phyloP scores from a whole-genome alignment of 768 basidiomycete species.

The Cystobasidium onofrii region DNA sequence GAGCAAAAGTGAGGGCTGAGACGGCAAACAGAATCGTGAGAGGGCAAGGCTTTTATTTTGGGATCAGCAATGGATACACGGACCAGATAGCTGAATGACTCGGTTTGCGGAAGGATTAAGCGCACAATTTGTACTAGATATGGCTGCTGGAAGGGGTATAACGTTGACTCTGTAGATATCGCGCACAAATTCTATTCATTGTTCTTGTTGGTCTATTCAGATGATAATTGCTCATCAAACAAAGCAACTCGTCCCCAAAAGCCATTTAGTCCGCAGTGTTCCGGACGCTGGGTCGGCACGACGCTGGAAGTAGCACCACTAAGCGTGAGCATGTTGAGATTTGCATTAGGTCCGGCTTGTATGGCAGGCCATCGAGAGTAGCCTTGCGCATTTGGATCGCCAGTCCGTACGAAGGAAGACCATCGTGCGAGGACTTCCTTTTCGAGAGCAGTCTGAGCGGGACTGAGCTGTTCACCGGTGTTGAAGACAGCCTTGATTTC shows the following conservation, averaged over 20 bases:
- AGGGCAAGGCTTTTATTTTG: too few species aligned
- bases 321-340: constrained; percentile 57
- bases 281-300: constrained; percentile 42
- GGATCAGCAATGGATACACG: too few species aligned
- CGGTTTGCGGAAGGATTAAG: too few species aligned
- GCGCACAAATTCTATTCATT: too few species aligned
- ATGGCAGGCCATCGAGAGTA: constrained; percentile 52
- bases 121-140: not conserved
- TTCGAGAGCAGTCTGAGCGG: constrained; percentile 48
- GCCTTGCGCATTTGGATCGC: constrained; percentile 53
- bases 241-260: constrained; percentile 61
- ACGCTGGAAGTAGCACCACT: constrained; percentile 49
- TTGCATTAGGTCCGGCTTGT: constrained; percentile 47
- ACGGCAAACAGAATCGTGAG: too few species aligned
- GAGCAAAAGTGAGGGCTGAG: not conserved
- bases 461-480: constrained; percentile 51
- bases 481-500: constrained; percentile 62
- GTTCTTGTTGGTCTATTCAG: not conserved
- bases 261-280: constrained; percentile 50
- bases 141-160: too few species aligned
- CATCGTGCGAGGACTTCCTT: constrained; percentile 64
- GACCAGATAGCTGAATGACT: too few species aligned
- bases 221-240: constrained; percentile 56
- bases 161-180: too few species aligned
- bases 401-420: constrained; percentile 57